Evolutionary conservation across 1,284 basidiomycete species (phyloP), one percentile per base, ranked within the genome.

Genomic region (Ceratobasidium sp.): DNA sequence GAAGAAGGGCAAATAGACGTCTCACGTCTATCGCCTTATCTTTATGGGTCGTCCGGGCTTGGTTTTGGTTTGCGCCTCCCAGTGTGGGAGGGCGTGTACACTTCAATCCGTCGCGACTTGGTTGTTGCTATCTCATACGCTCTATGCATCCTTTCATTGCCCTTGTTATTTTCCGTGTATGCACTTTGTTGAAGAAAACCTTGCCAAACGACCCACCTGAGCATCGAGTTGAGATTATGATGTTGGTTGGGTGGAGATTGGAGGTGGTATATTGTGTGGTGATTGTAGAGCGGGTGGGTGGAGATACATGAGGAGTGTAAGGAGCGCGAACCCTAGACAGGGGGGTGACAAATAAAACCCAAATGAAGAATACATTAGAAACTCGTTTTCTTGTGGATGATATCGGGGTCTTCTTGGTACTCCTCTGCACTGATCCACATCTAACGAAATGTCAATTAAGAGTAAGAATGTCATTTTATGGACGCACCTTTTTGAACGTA

Each of bases 381-480:
- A 65, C 91, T 92, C 76, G 91, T 87, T 82, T 95, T 95, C 84
- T 93, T 96, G 84, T 98, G 96, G 80, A 98, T 98, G 80, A 98
- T 94, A 80, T 98, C 96, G 59, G 97, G 97, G 84, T 99, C 98
- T 83, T 99, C 98, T 83, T 97, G 95, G 82, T 99, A 99, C 84
- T 99, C 98, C 82, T 99, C 98, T 53, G 97, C 97, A 53, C 96
- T 98, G 60, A 99, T 95, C 96, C 96, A 98, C 96, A 98, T 97
- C 95, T 97, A 75, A 31, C 31, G 22, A 45, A 33, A 24, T 31
- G 74, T 56, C n/a, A 31, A n/a, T 71, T 41, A 54, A 22, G 19
- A 15, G 50, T 33, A 59, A 71, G 47, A 48, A 17, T 11, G 11
- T 4, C 4, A 44, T 74, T 44, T 64, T 44, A 51, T 77, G 74